Base-by-base conservation (phyloP, 2,329 filamentous ascomycete species). In the Boeremia exigua region DNA sequence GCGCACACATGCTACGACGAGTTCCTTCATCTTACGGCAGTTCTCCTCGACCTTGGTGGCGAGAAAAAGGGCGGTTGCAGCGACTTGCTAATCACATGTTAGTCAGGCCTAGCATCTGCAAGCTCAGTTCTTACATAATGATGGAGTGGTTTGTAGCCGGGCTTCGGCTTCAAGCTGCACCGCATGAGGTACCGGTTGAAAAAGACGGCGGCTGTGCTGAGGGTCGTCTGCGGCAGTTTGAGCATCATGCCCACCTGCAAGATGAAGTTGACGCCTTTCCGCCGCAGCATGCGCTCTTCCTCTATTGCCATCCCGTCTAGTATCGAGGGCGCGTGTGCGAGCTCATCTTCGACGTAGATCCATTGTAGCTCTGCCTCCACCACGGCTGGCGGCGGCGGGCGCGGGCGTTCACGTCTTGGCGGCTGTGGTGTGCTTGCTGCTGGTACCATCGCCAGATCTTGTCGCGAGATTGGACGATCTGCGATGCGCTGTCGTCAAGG, bases 21-120 rank as follows among this genome's bases (percentile, higher is more conserved):
- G 84, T 62, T 97, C 92, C 69, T 92, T 96, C 66, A 96, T 96
- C 77, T 96, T 96, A 44, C 94, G 88, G 71, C 92, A 96, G 72
- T 96, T 96, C 74, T 99, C 95, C 72, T 99, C 94, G 17, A 96
- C 94, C 75, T 99, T 99, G 65, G 96, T 97, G 8, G 95, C 94
- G 9, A 99, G 84, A 67, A 98, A 99, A 2, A 99, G 82, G 1
- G 92, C 86, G 0, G 93, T 96, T 0, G 93, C 95, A 10, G 93
- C 95, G 56, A 96, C 91, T 67, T 96, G 90, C 72, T 82, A 60
- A 39, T 37, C 6, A 0, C 5, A 9, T 3, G 54, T 69, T 9
- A 68, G 63, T 15, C 9, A 1, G 6, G 15, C 34, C 2, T 4
- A 5, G 8, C 1, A 30, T 12, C 9, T 39, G 15, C 2, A 38